Evolutionary conservation across 768 basidiomycete species (phyloP).

Genomic region (Omphalotus guepiniiformis): DNA sequence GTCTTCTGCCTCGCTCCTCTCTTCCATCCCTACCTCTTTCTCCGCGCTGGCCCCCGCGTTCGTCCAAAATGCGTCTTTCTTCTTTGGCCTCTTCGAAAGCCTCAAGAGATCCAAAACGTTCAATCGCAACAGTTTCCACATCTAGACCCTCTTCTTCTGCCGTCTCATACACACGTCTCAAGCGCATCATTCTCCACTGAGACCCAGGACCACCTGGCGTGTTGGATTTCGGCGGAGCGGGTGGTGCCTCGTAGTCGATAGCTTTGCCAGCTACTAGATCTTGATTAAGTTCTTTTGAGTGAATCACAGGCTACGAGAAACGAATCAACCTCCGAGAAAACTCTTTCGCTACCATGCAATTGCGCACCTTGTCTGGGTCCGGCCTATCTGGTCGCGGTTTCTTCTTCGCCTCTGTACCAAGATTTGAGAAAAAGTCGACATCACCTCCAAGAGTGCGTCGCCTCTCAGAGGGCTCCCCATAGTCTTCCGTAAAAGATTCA

Average conservation of each 20-base stretch:
- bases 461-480: conserved; percentile 45
- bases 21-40: conserved; percentile 29
- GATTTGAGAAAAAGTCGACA: conserved; percentile 85
- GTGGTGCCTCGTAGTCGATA: conserved; percentile 36
- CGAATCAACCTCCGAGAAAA: conserved; percentile 5
- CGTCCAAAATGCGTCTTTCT: conserved; percentile 82
- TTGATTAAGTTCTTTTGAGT: conserved; percentile 59
- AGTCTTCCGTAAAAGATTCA: conserved; percentile 61
- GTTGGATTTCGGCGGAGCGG: conserved; percentile 41
- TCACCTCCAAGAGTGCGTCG: conserved; percentile 49
- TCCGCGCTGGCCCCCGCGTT: conserved; percentile 58
- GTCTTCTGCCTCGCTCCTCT: conserved; percentile 30
- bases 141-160: conserved; percentile 78
- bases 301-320: conserved; percentile 49
- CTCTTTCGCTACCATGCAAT: not conserved
- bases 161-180: conserved; percentile 84
- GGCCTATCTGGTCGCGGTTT: conserved; percentile 55
- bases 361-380: conserved; percentile 64
- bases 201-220: conserved; percentile 90
- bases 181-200: conserved; percentile 97
- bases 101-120: conserved; percentile 81
- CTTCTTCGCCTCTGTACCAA: conserved; percentile 77
- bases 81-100: conserved; percentile 88
- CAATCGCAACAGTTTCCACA: conserved; percentile 77
- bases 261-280: conserved; percentile 45